phyloP scores from a whole-genome alignment of 2,329 filamentous ascomycete species.

The Fusarium newnesense region DNA sequence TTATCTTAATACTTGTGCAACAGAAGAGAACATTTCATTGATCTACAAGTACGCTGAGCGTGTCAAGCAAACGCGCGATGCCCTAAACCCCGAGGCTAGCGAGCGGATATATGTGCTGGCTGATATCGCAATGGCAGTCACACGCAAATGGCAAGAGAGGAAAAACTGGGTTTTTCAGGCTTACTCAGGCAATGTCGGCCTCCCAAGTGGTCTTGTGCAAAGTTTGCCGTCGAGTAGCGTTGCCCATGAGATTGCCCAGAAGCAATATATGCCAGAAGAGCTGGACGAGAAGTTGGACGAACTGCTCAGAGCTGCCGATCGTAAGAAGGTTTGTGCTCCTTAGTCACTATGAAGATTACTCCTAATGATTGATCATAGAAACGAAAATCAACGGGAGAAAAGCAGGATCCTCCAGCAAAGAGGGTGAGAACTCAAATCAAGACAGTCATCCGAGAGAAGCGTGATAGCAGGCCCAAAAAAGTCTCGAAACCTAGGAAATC shows the following conservation, averaged over 20 bases:
- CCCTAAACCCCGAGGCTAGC: slow-evolving; percentile 72
- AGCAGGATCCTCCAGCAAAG: slow-evolving; percentile 56
- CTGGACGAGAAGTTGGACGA: slow-evolving; percentile 81
- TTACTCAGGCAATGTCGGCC: slow-evolving; percentile 80
- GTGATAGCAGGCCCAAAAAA: slow-evolving; percentile 48
- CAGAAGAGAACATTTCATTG: slow-evolving; percentile 85
- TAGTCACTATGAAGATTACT: not conserved
- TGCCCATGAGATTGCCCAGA: slow-evolving; percentile 87
- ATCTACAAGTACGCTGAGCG: slow-evolving; percentile 94
- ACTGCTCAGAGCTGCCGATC: slow-evolving; percentile 71
- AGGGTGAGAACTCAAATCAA: slow-evolving; percentile 52
- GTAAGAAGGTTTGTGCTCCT: slow-evolving; percentile 69
- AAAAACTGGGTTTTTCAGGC: slow-evolving; percentile 88
- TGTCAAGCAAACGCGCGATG: slow-evolving; percentile 89
- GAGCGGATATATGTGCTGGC: slow-evolving; percentile 86
- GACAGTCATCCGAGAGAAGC: slow-evolving; percentile 51
- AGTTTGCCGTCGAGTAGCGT: slow-evolving; percentile 79
- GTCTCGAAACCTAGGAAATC: slow-evolving; percentile 48
- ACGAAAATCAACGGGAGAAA: slow-evolving; percentile 65
- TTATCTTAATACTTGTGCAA: slow-evolving; percentile 85
- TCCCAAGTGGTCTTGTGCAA: slow-evolving; percentile 83
- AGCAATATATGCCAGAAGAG: slow-evolving; percentile 82
- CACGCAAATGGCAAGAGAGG: slow-evolving; percentile 86
- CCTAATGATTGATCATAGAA: slow-evolving; percentile 58
- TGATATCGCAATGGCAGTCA: slow-evolving; percentile 84